phyloP scores from a whole-genome alignment of 129 eudicot species.

The Pulicaria dysenterica region DNA sequence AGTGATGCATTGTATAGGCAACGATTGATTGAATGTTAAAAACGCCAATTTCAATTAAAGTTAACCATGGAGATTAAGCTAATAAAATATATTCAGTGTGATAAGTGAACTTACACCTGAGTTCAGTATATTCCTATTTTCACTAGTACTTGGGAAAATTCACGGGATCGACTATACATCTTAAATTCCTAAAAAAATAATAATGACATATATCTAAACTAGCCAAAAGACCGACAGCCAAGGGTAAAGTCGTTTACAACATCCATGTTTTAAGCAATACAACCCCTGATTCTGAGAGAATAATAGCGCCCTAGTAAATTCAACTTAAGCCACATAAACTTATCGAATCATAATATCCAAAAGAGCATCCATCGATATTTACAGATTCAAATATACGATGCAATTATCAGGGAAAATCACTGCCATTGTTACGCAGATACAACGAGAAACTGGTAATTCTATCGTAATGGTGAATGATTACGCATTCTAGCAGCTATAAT shows the following conservation, averaged over 20 bases:
- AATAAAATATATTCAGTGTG: too few relatives aligned
- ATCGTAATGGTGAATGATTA: background rate
- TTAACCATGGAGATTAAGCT: too few relatives aligned
- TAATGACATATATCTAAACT: too few relatives aligned
- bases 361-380: background rate
- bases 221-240: background rate
- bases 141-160: background rate
- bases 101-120: too few relatives aligned
- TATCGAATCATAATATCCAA: background rate
- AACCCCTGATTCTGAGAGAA: background rate
- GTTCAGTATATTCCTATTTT: background rate
- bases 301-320: background rate
- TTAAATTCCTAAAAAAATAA: background rate
- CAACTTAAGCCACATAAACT: background rate
- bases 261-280: background rate
- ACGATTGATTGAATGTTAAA: background rate
- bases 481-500: constrained; percentile 1
- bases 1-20: background rate
- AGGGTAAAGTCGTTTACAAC: background rate
- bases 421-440: background rate
- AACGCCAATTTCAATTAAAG: background rate
- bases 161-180: background rate
- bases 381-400: background rate
- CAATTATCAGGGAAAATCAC: background rate
- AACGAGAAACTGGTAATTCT: background rate